A percentile compares a stretch with the other conserved stretches of the same genome.
phyloP scores from a whole-genome alignment of 2,329 filamentous ascomycete genomes.

The Fusarium proliferatum region DNA sequence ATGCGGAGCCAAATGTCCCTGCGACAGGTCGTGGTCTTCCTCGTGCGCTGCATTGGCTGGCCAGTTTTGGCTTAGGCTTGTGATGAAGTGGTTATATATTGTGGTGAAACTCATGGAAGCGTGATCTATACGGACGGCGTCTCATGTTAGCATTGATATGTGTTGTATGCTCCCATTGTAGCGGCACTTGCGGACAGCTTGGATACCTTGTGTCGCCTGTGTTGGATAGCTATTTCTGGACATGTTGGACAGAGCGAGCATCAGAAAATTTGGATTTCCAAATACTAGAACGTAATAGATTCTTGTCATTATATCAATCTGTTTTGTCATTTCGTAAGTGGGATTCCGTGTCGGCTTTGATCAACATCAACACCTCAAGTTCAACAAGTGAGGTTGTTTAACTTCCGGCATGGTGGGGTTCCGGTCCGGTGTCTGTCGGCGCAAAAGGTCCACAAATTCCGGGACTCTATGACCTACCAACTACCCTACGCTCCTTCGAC shows the following conservation, averaged over 20 bases:
- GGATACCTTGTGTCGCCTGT: too few relatives aligned
- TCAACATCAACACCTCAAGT: accelerated
- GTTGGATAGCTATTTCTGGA: too few relatives aligned
- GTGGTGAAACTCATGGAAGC: accelerated
- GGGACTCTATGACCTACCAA: too few relatives aligned
- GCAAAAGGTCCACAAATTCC: too few relatives aligned
- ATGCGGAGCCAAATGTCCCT: accelerated
- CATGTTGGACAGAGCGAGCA: too few relatives aligned
- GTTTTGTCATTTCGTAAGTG: accelerated
- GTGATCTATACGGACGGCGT: too few relatives aligned
- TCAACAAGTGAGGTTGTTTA: not conserved
- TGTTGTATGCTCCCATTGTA: accelerated
- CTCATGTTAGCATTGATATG: accelerated
- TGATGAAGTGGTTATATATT: not conserved
- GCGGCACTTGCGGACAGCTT: too few relatives aligned
- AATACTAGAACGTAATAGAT: accelerated
- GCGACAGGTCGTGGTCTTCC: not conserved
- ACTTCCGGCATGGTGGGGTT: not conserved
- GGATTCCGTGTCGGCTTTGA: accelerated
- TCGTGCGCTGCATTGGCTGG: not conserved
- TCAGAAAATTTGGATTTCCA: too few relatives aligned
- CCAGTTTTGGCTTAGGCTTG: not conserved
- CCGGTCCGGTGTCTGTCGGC: not conserved
- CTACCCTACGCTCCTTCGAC: too few relatives aligned
- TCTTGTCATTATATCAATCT: accelerated